A percentile compares a stretch with the other conserved stretches of the same genome.
phyloP scores from a whole-genome alignment of 768 basidiomycete genomes.

The Sporobolomyces phaffii region DNA sequence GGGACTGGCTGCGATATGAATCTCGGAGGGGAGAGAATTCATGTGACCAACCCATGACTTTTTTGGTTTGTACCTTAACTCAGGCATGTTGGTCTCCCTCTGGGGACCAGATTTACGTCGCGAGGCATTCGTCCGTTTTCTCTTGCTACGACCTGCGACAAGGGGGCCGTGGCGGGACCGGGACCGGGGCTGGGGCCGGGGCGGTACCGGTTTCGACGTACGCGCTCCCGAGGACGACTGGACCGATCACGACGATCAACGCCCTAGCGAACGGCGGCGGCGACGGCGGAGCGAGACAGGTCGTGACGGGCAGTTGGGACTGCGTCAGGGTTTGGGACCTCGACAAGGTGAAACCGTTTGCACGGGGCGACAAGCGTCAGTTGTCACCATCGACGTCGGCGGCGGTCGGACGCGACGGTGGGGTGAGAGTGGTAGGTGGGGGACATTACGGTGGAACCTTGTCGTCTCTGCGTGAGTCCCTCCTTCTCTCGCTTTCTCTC shows the following conservation, averaged over 20 bases:
- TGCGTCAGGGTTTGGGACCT: constrained; percentile 88
- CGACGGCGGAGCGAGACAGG: constrained; percentile 57
- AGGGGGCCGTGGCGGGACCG: too few species aligned
- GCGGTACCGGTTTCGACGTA: constrained; percentile 5
- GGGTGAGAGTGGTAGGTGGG: constrained; percentile 86
- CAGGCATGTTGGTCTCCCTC: constrained; percentile 93
- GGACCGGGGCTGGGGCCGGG: too few species aligned
- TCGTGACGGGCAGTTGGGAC: constrained; percentile 85
- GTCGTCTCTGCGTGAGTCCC: constrained; percentile 77
- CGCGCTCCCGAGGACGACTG: constrained; percentile 56
- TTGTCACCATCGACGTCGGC: constrained; percentile 50
- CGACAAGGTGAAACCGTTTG: constrained; percentile 46
- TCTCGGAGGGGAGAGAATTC: too few species aligned
- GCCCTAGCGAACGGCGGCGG: constrained; percentile 69
- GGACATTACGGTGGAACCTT: constrained; percentile 93
- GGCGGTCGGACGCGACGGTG: too few species aligned
- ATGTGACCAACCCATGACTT: too few species aligned
- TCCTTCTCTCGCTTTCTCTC: too few species aligned
- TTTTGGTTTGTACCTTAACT: too few species aligned
- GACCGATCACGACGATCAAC: constrained; percentile 83
- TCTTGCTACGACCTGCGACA: constrained; percentile 95
- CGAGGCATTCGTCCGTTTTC: constrained; percentile 79
- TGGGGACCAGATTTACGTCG: constrained; percentile 81
- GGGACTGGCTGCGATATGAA: too few species aligned
- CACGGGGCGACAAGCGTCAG: constrained; percentile 50